phyloP scores from a whole-genome alignment of 2,329 filamentous ascomycete genomes.

The Fusarium luffae region DNA sequence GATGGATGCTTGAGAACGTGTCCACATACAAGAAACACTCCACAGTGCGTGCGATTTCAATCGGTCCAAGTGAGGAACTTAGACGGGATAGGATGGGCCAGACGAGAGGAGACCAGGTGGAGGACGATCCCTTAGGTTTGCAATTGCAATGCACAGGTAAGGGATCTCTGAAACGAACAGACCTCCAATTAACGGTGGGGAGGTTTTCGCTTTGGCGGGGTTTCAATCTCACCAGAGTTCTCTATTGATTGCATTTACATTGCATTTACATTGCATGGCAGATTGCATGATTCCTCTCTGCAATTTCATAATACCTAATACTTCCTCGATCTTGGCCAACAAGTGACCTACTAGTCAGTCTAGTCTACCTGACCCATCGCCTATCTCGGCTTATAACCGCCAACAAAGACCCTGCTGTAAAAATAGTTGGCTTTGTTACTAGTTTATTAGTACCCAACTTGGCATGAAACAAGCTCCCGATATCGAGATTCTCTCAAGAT shows the following conservation, averaged over 20 bases:
- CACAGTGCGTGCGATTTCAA: conserved; percentile 26
- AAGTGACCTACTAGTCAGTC: neutral
- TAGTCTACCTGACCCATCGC: neutral
- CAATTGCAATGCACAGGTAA: conserved; percentile 7
- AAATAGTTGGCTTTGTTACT: neutral
- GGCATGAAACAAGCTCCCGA: neutral
- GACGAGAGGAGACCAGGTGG: neutral
- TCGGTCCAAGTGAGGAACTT: conserved; percentile 3
- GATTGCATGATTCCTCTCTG: neutral
- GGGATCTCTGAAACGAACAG: conserved; percentile 19
- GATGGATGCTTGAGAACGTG: conserved; percentile 9
- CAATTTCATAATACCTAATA: neutral
- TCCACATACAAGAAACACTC: conserved; percentile 24
- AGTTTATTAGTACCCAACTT: neutral
- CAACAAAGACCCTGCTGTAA: neutral
- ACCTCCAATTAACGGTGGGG: conserved; percentile 12
- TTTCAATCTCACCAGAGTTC: conserved; percentile 23
- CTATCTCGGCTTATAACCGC: conserved; percentile 2
- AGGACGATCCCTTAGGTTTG: conserved; percentile 15
- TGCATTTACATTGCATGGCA: neutral
- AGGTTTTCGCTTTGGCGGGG: conserved; percentile 3
- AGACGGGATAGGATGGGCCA: neutral
- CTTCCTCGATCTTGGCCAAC: neutral
- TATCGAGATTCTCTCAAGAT: neutral
- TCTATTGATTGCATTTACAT: conserved; percentile 20